Evolutionary conservation across 1,139 yeast species (phyloP).

Genomic region (Saccharomycopsis hybrid): DNA sequence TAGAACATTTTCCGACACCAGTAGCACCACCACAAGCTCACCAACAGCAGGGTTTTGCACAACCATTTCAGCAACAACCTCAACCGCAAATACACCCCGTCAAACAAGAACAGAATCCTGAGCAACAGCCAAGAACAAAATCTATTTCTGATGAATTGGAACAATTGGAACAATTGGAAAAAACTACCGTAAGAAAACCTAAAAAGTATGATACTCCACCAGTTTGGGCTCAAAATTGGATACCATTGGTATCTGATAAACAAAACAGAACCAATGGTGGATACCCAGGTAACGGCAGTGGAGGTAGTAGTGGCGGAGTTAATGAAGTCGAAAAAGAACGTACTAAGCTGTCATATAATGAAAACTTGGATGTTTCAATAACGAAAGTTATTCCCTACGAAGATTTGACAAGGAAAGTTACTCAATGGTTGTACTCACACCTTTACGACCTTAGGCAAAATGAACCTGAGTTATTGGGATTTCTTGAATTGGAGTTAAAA

Average conservation of each 20-base stretch:
- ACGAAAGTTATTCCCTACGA: constrained; percentile 76
- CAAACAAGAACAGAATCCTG: no score
- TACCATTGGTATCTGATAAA: constrained; percentile 34
- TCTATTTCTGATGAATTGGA: constrained; percentile 27
- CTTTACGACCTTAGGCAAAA: constrained; percentile 52
- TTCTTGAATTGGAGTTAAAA: constrained; percentile 76
- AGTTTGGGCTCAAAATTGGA: constrained; percentile 77
- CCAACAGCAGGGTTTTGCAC: no score
- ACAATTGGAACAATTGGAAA: constrained; percentile 25
- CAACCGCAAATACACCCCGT: no score
- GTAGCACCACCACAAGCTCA: no score
- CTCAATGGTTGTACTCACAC: constrained; percentile 87
- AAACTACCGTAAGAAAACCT: constrained; percentile 39
- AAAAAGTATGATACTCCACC: constrained; percentile 62
- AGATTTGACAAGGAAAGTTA: constrained; percentile 72
- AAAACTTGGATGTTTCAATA: constrained; percentile 35
- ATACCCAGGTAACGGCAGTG: background rate
- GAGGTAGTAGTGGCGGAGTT: background rate
- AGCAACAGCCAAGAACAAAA: no score
- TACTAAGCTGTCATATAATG: constrained; percentile 7
- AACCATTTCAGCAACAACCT: no score
- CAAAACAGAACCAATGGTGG: no score
- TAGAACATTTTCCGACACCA: no score
- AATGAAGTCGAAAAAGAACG: constrained; percentile 14
- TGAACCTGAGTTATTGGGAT: constrained; percentile 41